Conservation (phyloP, 371 early-diverging fungal genomes). For the Phascolomyces articulosus region DNA sequence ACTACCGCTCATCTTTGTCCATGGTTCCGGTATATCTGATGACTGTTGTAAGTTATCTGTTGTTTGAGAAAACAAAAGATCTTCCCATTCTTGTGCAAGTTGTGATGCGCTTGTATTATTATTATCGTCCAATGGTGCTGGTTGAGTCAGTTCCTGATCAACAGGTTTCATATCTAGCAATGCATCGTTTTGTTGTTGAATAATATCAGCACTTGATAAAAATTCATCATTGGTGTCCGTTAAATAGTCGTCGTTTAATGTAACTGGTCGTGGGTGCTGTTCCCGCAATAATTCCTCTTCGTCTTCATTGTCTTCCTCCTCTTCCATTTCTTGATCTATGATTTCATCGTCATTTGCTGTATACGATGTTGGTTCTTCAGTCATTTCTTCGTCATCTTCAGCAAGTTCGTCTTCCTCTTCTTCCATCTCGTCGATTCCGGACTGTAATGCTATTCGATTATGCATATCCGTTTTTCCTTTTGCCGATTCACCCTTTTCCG, state of each 20-base stretch:
- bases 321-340: not conserved
- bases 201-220: not conserved
- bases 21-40: conserved; percentile 1
- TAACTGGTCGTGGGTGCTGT: too few relatives aligned
- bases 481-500: not conserved
- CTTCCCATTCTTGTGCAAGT: not conserved
- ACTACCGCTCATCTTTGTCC: conserved; percentile 7
- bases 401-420: conserved; percentile 18
- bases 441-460: not conserved
- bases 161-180: not conserved
- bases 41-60: not conserved
- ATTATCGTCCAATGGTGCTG: not conserved
- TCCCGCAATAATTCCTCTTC: too few relatives aligned
- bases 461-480: not conserved
- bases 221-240: too few relatives aligned
- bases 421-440: not conserved
- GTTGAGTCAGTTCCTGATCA: not conserved
- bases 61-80: not conserved
- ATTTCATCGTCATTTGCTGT: not conserved
- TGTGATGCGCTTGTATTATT: not conserved
- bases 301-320: not conserved
- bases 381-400: conserved; percentile 9
- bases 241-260: too few relatives aligned
- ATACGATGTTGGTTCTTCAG: not conserved
- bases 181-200: not conserved